Percentiles rank a stretch among this genome's conserved stretches.
phyloP scores from a whole-genome alignment of 129 eudicot genomes.

The Cynara cardunculus region DNA sequence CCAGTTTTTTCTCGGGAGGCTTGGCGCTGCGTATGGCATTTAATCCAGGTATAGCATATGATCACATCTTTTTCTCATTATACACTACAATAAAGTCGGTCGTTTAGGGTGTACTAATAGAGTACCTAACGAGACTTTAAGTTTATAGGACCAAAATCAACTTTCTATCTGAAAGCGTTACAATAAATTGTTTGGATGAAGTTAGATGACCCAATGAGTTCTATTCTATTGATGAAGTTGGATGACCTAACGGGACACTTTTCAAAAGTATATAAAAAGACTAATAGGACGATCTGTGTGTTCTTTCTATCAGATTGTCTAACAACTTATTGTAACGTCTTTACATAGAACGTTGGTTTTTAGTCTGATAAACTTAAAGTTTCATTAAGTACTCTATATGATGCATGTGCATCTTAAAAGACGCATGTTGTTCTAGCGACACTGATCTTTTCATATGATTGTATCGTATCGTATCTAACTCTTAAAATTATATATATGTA shows the following conservation, averaged over 20 bases:
- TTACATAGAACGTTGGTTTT: too few relatives aligned
- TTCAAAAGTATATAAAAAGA: not conserved
- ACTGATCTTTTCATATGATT: not conserved
- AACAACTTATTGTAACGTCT: too few relatives aligned
- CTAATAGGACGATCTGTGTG: not conserved
- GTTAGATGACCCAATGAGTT: not conserved
- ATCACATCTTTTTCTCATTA: slow-evolving; percentile 7
- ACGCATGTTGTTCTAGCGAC: not conserved
- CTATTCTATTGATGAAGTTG: not conserved
- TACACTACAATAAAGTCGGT: not conserved
- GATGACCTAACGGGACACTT: not conserved
- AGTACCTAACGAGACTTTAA: not conserved
- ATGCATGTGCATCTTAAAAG: too few relatives aligned
- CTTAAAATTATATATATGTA: slow-evolving; percentile 26
- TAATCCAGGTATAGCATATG: slow-evolving; percentile 62
- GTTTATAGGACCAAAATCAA: not conserved
- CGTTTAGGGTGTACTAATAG: not conserved
- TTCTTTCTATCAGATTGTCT: too few relatives aligned
- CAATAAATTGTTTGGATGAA: not conserved
- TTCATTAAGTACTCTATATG: not conserved
- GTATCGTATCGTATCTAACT: slow-evolving; percentile 15
- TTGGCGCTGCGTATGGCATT: slow-evolving; percentile 98
- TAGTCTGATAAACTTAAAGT: too few relatives aligned
- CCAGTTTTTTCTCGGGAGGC: slow-evolving; percentile 93
- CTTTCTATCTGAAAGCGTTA: not conserved